Percentiles rank a stretch among this genome's conserved stretches.
Evolutionary conservation across 148 eudicot genomes (phyloP).

Genomic region (Rhododendron kiyosumense): DNA sequence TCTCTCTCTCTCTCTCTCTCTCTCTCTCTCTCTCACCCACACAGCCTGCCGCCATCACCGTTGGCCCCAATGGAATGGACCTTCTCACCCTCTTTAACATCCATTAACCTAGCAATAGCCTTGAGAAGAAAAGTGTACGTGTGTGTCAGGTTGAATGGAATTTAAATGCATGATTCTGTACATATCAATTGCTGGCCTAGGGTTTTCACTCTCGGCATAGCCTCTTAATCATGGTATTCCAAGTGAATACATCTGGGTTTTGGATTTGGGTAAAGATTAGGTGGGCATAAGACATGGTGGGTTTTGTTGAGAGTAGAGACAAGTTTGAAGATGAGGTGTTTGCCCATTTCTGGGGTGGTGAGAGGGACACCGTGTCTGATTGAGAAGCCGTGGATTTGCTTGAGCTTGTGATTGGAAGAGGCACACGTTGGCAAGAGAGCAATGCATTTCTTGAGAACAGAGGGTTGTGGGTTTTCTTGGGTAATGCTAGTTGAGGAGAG

Average conservation of each 20-base stretch:
- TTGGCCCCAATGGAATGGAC: constrained; percentile 38
- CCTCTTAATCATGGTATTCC: constrained; percentile 80
- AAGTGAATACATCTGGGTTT: constrained; percentile 60
- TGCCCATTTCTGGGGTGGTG: constrained; percentile 49
- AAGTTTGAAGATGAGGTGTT: constrained; percentile 56
- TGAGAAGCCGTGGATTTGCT: constrained; percentile 75
- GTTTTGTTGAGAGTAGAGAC: constrained; percentile 40
- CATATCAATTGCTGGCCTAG: constrained; percentile 40
- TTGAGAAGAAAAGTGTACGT: constrained; percentile 68
- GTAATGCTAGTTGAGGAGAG: background rate
- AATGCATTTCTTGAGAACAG: constrained; percentile 57
- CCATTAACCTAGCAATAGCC: constrained; percentile 50
- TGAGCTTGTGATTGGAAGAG: constrained; percentile 50
- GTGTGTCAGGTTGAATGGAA: constrained; percentile 13
- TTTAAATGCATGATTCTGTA: constrained; percentile 32
- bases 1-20: too few species aligned
- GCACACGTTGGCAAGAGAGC: constrained; percentile 61
- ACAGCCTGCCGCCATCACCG: too few species aligned
- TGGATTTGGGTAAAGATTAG: constrained; percentile 44
- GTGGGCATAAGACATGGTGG: constrained; percentile 49
- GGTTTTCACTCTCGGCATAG: constrained; percentile 60
- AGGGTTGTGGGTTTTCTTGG: constrained; percentile 28
- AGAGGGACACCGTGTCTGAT: constrained; percentile 58
- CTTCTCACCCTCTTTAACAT: constrained; percentile 50
- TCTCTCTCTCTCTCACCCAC: too few species aligned